Evolutionary conservation across 148 eudicot species (phyloP).

Genomic region (Nepenthes mirabilis): DNA sequence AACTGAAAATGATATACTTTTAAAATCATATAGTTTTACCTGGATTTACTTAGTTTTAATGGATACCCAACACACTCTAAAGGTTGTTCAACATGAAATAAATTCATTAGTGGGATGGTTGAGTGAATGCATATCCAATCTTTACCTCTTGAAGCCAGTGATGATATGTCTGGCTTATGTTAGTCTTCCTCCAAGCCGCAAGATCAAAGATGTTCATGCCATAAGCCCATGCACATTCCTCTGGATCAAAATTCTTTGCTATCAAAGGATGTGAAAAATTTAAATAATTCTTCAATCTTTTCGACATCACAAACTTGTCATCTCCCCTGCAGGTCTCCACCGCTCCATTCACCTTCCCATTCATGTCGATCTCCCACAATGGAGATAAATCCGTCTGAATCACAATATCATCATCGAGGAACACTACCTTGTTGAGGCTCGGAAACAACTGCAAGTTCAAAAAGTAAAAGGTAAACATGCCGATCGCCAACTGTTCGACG

Average conservation of each 20-base stretch:
- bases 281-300: constrained; percentile 60
- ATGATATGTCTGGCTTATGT: constrained; percentile 63
- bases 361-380: constrained; percentile 79
- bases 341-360: constrained; percentile 86
- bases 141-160: constrained; percentile 76
- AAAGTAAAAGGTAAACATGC: too few species aligned
- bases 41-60: too few species aligned
- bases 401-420: constrained; percentile 85
- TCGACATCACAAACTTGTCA: constrained; percentile 87
- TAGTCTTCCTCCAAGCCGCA: constrained; percentile 73
- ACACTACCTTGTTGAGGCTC: constrained; percentile 63
- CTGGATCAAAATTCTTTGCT: constrained; percentile 42
- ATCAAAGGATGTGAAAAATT: constrained; percentile 86
- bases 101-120: background rate
- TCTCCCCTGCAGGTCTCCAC: constrained; percentile 81
- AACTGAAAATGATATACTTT: too few species aligned
- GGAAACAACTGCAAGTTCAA: constrained; percentile 58
- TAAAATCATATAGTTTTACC: too few species aligned
- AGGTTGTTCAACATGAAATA: too few species aligned
- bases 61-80: too few species aligned
- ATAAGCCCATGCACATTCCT: constrained; percentile 96
- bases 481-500: too few species aligned
- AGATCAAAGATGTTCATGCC: constrained; percentile 92
- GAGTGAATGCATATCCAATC: background rate
- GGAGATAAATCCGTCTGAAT: constrained; percentile 78